Conservation (phyloP, 2,329 filamentous ascomycete species). For the Cladorrhinum sp. region DNA sequence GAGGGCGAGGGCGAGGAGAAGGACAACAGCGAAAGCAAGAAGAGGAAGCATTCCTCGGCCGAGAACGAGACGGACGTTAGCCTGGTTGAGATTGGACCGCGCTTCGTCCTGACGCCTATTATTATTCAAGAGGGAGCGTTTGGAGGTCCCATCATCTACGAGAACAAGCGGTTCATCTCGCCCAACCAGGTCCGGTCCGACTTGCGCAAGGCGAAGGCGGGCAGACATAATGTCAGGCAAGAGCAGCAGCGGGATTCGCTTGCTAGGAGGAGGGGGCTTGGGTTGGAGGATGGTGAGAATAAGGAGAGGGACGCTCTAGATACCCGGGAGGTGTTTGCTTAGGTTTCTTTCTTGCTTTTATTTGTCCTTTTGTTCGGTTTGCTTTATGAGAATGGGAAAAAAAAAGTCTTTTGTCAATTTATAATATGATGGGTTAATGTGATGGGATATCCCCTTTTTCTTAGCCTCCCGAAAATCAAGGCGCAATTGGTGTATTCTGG, state of each 20-base stretch:
- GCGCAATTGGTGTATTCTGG: neutral
- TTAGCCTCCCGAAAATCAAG: neutral
- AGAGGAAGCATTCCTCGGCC: slow-evolving; percentile 38
- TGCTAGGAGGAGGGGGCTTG: slow-evolving; percentile 72
- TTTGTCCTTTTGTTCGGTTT: slow-evolving; percentile 9
- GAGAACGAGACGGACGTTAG: slow-evolving; percentile 70
- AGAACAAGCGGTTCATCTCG: slow-evolving; percentile 96
- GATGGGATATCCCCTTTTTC: neutral
- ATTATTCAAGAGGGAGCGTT: slow-evolving; percentile 94
- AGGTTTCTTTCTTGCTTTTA: slow-evolving; percentile 16
- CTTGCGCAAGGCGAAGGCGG: slow-evolving; percentile 70
- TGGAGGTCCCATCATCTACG: slow-evolving; percentile 93
- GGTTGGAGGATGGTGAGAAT: slow-evolving; percentile 61
- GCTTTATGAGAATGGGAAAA: neutral
- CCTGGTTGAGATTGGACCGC: slow-evolving; percentile 88
- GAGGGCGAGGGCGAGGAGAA: slow-evolving; percentile 41
- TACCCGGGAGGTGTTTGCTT: slow-evolving; percentile 42
- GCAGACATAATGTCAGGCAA: slow-evolving; percentile 71
- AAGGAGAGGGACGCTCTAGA: slow-evolving; percentile 69
- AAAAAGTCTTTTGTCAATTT: neutral
- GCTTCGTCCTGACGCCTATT: slow-evolving; percentile 90
- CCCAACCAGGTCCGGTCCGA: slow-evolving; percentile 92
- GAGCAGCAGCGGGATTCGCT: slow-evolving; percentile 71
- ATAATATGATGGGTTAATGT: neutral
- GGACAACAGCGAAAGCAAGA: slow-evolving; percentile 33